phyloP scores from a whole-genome alignment of 805 yeast genomes.

The Schizosaccharomyces octosporus region DNA sequence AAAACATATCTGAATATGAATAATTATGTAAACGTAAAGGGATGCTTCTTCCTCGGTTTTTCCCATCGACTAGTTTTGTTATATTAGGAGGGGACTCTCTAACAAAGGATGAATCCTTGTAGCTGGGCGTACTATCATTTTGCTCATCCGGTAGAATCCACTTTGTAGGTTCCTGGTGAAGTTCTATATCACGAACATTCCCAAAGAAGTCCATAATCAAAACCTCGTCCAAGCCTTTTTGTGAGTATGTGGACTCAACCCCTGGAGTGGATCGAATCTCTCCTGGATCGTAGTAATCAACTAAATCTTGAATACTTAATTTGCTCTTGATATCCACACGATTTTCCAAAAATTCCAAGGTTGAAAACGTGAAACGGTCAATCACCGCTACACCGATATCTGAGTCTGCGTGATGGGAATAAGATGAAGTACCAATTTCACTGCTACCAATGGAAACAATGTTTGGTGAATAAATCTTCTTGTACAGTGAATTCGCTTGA shows the following conservation, averaged over 20 bases:
- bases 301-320: constrained; percentile 55
- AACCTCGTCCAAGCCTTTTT: constrained; percentile 41
- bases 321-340: constrained; percentile 46
- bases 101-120: no score
- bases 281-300: constrained; percentile 61
- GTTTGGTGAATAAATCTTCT: constrained; percentile 76
- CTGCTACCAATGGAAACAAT: constrained; percentile 83
- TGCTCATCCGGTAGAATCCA: background rate
- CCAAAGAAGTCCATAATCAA: constrained; percentile 84
- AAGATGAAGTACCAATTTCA: constrained; percentile 64
- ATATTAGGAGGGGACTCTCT: no score
- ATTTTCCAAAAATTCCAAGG: constrained; percentile 64
- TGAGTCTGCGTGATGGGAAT: constrained; percentile 84
- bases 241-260: constrained; percentile 56
- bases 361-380: constrained; percentile 83
- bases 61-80: no score
- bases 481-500: constrained; percentile 95
- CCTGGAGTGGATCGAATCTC: constrained; percentile 85
- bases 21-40: no score
- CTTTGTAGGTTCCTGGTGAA: background rate
- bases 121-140: no score
- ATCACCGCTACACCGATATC: constrained; percentile 95
- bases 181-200: constrained; percentile 1
- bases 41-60: no score
- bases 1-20: no score